Evolutionary conservation across 2,329 filamentous ascomycete genomes (phyloP).

Genomic region (Chaetothyriales sp.): DNA sequence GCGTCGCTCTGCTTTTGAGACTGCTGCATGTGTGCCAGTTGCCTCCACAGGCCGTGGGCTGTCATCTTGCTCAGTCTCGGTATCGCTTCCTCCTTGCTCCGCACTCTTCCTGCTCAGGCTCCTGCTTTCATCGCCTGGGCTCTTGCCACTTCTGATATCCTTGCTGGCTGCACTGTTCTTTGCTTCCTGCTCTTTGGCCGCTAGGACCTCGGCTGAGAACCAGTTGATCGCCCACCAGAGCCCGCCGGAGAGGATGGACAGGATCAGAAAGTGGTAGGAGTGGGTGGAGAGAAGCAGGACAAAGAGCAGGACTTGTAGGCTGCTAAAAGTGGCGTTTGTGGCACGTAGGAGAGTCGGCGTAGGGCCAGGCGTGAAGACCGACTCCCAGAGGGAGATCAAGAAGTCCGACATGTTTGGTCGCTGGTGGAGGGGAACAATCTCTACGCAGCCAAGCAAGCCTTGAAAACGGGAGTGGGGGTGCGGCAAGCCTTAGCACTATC

Average conservation of each 20-base stretch:
- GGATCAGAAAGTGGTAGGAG: conserved; percentile 75
- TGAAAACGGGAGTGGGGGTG: too few relatives aligned
- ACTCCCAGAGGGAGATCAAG: conserved; percentile 70
- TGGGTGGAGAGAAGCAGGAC: conserved; percentile 65
- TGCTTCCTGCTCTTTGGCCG: conserved; percentile 26
- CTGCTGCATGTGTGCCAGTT: neutral
- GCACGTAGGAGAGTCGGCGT: conserved; percentile 79
- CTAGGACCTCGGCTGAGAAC: conserved; percentile 60
- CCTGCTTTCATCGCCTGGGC: conserved; percentile 23
- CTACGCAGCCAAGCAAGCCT: too few relatives aligned
- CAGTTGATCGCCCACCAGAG: conserved; percentile 95
- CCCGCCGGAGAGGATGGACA: conserved; percentile 65
- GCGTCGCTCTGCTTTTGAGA: neutral
- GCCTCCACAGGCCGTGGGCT: neutral
- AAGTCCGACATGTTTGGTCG: conserved; percentile 34
- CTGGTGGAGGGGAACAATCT: neutral
- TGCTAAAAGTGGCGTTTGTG: conserved; percentile 78
- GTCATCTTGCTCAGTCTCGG: conserved; percentile 29
- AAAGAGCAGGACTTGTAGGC: conserved; percentile 66
- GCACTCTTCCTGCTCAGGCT: conserved; percentile 17
- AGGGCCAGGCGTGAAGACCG: conserved; percentile 83
- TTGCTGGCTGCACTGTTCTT: conserved; percentile 11
- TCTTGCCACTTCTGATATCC: conserved; percentile 32
- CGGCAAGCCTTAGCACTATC: too few relatives aligned
- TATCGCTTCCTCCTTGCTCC: conserved; percentile 18